A percentile compares a stretch with the other conserved stretches of the same genome.
These are phyloP conservation scores for Argentina anserina DNA, from an alignment of 306 rosid species.

Conservation along the genomic window DNA sequence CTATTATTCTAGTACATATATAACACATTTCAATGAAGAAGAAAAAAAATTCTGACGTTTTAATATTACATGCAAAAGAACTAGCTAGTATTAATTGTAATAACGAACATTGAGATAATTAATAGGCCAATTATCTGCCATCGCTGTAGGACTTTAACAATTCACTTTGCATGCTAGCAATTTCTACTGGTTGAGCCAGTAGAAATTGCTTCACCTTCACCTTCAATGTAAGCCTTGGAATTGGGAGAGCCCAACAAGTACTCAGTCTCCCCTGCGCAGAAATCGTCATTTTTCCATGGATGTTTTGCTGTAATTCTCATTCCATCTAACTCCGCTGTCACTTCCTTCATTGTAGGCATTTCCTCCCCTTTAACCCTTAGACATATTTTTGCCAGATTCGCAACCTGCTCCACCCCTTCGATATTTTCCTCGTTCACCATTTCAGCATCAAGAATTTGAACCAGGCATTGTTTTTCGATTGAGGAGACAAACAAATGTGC, in stretches of 20 bases:
- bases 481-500: neutral
- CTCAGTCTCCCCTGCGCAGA: neutral
- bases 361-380: conserved; percentile 11
- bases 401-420: neutral
- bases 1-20: too few species aligned
- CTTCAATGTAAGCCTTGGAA: neutral
- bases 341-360: conserved; percentile 22
- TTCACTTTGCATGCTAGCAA: neutral
- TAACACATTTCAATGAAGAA: too few species aligned
- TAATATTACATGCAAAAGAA: too few species aligned
- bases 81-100: too few species aligned
- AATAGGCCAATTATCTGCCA: neutral
- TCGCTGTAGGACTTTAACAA: neutral
- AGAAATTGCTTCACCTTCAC: neutral
- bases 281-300: neutral
- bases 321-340: conserved; percentile 2
- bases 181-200: neutral
- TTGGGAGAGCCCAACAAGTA: neutral
- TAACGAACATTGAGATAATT: neutral
- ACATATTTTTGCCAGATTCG: conserved; percentile 1
- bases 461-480: neutral
- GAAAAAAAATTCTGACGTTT: too few species aligned
- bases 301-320: neutral
- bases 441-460: neutral
- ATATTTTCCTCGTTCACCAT: neutral